Evolutionary conservation across 2,329 filamentous ascomycete genomes (phyloP), one percentile per base, ranked within the genome.

Genomic region (Xylariaceae sp.): DNA sequence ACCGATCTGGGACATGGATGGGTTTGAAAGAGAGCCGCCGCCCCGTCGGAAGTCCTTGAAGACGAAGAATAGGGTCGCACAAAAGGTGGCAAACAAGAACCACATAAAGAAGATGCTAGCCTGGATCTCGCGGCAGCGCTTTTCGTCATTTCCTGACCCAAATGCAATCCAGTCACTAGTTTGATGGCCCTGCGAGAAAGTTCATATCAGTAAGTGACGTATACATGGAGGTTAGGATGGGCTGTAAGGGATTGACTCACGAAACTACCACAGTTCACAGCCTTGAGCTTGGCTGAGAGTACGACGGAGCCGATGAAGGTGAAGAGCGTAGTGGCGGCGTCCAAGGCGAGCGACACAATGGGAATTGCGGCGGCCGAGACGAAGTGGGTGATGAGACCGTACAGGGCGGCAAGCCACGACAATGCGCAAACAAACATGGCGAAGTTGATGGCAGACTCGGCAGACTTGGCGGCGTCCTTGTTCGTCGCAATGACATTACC

Each of bases 31-130:
- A 22, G 70, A 72, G 13, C 72, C 67, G 39, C 67, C 64, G 40
- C 71, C 65, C 31, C 79, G 72, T 34, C 74, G 71, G 52, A 74
- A 70, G 43, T 74, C 72, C 45, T 68, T 65, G 54, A 80, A 61
- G 41, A 74, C 66, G 48, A 86, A 72, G 57, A 78, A 68, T 34
- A 81, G 60, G 31, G 74, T 73, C 3, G 69, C 79, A 19, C 70
- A 66, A 56, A 83, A 85, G 19, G 75, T 71, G 30, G 68, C 73
- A 61, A 83, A 87, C 37, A 87, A 75, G 67, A 90, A 89, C 84
- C 84, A 91, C 66, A 88, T 74, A 68, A 91, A 91, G 29, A 79
- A 84, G 26, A 78, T 79, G 48, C 78, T 76, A 29, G 86, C 86
- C 68, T 90, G 86, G 13, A 87, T 77, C 66, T 88, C 80, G 48